Percentiles rank a stretch among this genome's conserved stretches.
phyloP scores from a whole-genome alignment of 1,139 yeast genomes.

The Petasospora fabianii region DNA sequence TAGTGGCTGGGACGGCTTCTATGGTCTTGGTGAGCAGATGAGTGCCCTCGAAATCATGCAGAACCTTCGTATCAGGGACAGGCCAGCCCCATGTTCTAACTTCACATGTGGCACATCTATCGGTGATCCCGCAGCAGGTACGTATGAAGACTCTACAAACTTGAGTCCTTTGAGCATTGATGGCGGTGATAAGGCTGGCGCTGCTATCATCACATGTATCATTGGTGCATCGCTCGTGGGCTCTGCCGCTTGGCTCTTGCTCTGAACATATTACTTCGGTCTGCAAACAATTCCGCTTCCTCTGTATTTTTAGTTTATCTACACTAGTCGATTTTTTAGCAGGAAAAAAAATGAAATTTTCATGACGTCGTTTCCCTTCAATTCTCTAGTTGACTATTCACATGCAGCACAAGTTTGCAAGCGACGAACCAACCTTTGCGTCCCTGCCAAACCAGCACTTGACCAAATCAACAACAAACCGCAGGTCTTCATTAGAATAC shows the following conservation, averaged over 20 bases:
- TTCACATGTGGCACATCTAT: slow-evolving; percentile 56
- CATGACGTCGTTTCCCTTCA: too few species aligned
- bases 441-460: slow-evolving; percentile 53
- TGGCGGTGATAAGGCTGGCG: slow-evolving; percentile 78
- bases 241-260: slow-evolving; percentile 69
- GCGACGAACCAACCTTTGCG: slow-evolving; percentile 33
- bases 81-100: slow-evolving; percentile 57
- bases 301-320: too few species aligned
- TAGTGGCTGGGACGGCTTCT: slow-evolving; percentile 71
- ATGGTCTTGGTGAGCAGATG: slow-evolving; percentile 96
- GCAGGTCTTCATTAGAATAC: slow-evolving; percentile 52
- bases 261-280: slow-evolving; percentile 31
- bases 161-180: slow-evolving; percentile 47
- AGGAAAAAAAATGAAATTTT: too few species aligned
- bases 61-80: slow-evolving; percentile 50
- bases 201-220: slow-evolving; percentile 78
- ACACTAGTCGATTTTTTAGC: too few species aligned
- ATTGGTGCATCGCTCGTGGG: slow-evolving; percentile 64
- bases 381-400: too few species aligned
- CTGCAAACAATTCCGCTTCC: too few species aligned
- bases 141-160: slow-evolving; percentile 34
- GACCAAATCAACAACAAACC: slow-evolving; percentile 52
- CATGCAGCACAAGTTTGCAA: slow-evolving; percentile 33
- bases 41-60: slow-evolving; percentile 77
- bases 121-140: slow-evolving; percentile 62